Evolutionary conservation across 108 stramenopile species (phyloP).

Genomic region (Skeletonema tropicum): DNA sequence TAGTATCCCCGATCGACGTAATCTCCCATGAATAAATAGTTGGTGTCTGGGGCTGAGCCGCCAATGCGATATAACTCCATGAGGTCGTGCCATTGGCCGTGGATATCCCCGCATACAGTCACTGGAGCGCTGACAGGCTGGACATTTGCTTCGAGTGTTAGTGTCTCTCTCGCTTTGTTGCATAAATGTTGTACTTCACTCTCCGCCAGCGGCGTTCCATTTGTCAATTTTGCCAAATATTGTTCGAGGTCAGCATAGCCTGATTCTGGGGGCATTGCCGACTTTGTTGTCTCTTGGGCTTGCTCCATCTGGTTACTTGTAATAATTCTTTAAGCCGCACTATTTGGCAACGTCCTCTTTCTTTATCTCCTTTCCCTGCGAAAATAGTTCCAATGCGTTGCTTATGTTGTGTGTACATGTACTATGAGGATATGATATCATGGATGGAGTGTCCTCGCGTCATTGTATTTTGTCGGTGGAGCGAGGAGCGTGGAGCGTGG

Average conservation of each 20-base stretch:
- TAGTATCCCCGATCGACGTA: constrained; percentile 99
- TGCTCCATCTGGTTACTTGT: constrained; percentile 4
- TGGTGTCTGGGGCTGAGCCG: constrained; percentile 95
- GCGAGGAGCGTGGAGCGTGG: too few species aligned
- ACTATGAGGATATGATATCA: too few species aligned
- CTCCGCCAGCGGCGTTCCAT: constrained; percentile 87
- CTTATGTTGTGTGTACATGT: not conserved
- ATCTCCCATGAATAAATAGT: constrained; percentile 99
- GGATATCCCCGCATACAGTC: constrained; percentile 92
- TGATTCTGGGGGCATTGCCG: constrained; percentile 19
- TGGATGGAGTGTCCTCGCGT: not conserved
- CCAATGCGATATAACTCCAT: constrained; percentile 94
- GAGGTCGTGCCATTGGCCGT: constrained; percentile 95
- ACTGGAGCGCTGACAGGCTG: constrained; percentile 92
- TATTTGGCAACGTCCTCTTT: not conserved
- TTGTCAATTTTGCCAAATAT: constrained; percentile 82
- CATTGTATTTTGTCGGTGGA: not conserved
- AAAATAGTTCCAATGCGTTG: not conserved
- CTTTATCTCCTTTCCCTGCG: not conserved
- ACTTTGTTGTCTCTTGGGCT: constrained; percentile 2
- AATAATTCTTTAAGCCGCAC: not conserved
- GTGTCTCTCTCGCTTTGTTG: constrained; percentile 83
- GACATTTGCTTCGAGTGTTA: constrained; percentile 86
- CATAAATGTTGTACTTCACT: constrained; percentile 84
- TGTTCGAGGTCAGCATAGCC: constrained; percentile 74